These are phyloP conservation scores for Selaginella moellendorffii DNA, from an alignment of 75 land plant genomes.

Conservation along the genomic window DNA sequence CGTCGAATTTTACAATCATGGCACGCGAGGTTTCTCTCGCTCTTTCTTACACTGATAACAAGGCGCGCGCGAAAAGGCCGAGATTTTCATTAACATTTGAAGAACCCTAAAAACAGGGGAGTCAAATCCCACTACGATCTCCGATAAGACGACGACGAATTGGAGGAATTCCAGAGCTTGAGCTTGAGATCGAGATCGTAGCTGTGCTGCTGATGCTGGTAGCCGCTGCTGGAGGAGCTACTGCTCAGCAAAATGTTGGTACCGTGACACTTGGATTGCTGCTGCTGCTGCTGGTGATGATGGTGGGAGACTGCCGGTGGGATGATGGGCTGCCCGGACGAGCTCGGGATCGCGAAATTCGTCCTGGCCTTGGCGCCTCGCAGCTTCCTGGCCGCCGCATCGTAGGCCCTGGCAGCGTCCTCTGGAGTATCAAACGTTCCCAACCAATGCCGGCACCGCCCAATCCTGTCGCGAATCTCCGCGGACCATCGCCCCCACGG, in stretches of 20 bases:
- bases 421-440: constrained; percentile 28
- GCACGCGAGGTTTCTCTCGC: no score
- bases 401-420: constrained; percentile 30
- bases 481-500: constrained; percentile 31
- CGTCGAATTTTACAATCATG: no score
- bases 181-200: not conserved
- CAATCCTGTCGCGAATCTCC: constrained; percentile 26
- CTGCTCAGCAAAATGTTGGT: not conserved
- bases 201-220: no score
- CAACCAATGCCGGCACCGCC: constrained; percentile 23
- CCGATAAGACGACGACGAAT: not conserved
- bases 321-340: not conserved
- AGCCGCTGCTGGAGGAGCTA: no score
- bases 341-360: constrained; percentile 14
- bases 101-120: no score
- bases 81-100: no score
- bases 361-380: constrained; percentile 28
- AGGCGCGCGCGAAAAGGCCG: no score
- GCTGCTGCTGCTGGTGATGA: not conserved
- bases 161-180: not conserved
- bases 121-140: constrained; percentile 1
- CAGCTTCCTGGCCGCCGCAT: constrained; percentile 25
- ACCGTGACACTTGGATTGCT: not conserved
- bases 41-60: no score
- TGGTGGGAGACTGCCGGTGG: not conserved